Percentiles rank a stretch among this genome's conserved stretches.
Conservation (phyloP, 2,329 filamentous ascomycete genomes). For the Dothideomycetes sp. region DNA sequence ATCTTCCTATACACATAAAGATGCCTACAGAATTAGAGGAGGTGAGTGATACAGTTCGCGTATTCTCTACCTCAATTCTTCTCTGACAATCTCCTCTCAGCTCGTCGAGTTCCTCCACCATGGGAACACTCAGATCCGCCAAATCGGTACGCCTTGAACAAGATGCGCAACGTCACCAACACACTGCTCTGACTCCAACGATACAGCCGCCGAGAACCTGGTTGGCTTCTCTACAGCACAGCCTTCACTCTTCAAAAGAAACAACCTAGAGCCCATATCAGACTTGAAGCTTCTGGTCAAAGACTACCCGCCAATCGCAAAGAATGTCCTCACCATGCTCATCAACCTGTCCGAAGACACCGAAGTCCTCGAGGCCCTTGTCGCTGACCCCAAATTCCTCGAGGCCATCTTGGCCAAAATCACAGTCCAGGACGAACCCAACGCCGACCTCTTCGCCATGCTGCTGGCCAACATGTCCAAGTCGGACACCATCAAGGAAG, state of each 20-base stretch:
- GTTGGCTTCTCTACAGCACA: conserved; percentile 72
- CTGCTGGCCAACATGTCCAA: conserved; percentile 87
- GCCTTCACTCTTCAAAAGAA: conserved; percentile 71
- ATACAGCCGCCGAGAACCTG: conserved; percentile 67
- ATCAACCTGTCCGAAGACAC: conserved; percentile 73
- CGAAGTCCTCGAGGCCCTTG: conserved; percentile 62
- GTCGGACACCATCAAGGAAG: conserved; percentile 57
- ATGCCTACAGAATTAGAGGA: conserved; percentile 43
- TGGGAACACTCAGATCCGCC: conserved; percentile 81
- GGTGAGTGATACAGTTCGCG: conserved; percentile 16
- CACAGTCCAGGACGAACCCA: conserved; percentile 62
- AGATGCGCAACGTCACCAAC: background rate
- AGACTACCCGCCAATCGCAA: conserved; percentile 85
- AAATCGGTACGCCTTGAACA: conserved; percentile 47
- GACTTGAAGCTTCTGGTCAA: conserved; percentile 78
- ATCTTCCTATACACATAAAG: no score
- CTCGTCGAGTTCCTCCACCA: conserved; percentile 89
- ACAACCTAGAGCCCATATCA: conserved; percentile 66
- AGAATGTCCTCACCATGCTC: conserved; percentile 82
- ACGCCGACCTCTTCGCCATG: conserved; percentile 81
- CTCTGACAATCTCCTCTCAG: conserved; percentile 32
- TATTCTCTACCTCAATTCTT: background rate
- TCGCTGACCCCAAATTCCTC: conserved; percentile 70
- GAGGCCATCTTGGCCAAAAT: conserved; percentile 62
- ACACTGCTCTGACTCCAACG: background rate